phyloP scores from a whole-genome alignment of 1,284 basidiomycete genomes.

The Apiotrichum mycotoxinovorans region DNA sequence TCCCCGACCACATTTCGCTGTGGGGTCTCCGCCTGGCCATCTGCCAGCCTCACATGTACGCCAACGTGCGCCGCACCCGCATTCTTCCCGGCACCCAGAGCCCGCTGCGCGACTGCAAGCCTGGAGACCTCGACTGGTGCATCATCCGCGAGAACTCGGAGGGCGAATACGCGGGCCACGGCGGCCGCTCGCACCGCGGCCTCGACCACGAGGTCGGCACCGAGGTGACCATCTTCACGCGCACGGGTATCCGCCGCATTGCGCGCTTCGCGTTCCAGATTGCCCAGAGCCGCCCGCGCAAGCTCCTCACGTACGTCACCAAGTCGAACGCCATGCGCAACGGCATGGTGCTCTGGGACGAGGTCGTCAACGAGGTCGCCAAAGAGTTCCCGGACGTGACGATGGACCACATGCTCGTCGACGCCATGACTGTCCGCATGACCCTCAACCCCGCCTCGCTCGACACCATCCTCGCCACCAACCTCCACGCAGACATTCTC shows the following conservation, averaged over 20 bases:
- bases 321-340: conserved; percentile 97
- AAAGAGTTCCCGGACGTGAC: conserved; percentile 80
- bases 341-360: conserved; percentile 84
- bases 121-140: conserved; percentile 54
- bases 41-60: conserved; percentile 58
- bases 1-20: conserved; percentile 58
- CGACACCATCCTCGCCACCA: conserved; percentile 90
- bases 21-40: conserved; percentile 57
- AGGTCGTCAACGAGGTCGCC: conserved; percentile 75
- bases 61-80: conserved; percentile 57
- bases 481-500: conserved; percentile 92
- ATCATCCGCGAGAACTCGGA: conserved; percentile 59
- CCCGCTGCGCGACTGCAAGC: conserved; percentile 49
- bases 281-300: conserved; percentile 53
- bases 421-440: conserved; percentile 81
- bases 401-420: conserved; percentile 86
- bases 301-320: conserved; percentile 58
- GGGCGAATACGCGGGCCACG: conserved; percentile 58
- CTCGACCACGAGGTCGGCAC: conserved; percentile 33
- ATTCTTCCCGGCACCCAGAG: conserved; percentile 56
- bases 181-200: conserved; percentile 51
- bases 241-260: conserved; percentile 56
- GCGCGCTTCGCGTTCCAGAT: conserved; percentile 58
- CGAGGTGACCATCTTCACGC: conserved; percentile 55
- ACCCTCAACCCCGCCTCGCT: conserved; percentile 85